These are phyloP conservation scores for Pyracantha coccinea DNA, from an alignment of 331 rosid genomes.

Conservation along the genomic window DNA sequence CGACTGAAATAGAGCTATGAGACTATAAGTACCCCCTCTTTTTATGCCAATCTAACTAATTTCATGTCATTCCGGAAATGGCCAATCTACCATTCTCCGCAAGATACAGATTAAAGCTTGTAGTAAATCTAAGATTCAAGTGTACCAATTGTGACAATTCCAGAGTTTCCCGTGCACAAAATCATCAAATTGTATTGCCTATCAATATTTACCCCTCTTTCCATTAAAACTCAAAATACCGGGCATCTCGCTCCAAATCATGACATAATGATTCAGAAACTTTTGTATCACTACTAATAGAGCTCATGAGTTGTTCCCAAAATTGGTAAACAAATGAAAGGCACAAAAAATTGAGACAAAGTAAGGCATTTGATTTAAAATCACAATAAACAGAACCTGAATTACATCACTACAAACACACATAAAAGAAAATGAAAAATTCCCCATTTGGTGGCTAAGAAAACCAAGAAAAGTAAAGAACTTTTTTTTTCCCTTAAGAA, in stretches of 20 bases:
- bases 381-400: not conserved
- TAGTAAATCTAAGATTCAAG: not conserved
- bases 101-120: not conserved
- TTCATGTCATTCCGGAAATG: not conserved
- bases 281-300: not conserved
- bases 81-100: not conserved
- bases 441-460: not conserved
- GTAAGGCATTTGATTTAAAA: not conserved
- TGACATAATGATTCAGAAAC: not conserved
- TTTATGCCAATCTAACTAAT: not conserved
- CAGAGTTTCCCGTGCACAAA: not conserved
- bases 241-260: not conserved
- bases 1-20: too few relatives aligned
- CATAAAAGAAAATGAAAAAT: not conserved
- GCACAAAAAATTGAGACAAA: not conserved
- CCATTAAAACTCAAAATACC: not conserved
- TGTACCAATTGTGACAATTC: not conserved
- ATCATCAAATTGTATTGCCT: not conserved
- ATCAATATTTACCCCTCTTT: not conserved
- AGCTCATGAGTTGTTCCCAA: not conserved
- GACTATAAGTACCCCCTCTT: not conserved
- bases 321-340: not conserved
- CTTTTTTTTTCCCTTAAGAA: not conserved
- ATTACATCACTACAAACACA: not conserved
- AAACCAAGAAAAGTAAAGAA: not conserved